These are phyloP conservation scores for Diutina ranongensis DNA, from an alignment of 1,139 yeast genomes.

Conservation along the genomic window DNA sequence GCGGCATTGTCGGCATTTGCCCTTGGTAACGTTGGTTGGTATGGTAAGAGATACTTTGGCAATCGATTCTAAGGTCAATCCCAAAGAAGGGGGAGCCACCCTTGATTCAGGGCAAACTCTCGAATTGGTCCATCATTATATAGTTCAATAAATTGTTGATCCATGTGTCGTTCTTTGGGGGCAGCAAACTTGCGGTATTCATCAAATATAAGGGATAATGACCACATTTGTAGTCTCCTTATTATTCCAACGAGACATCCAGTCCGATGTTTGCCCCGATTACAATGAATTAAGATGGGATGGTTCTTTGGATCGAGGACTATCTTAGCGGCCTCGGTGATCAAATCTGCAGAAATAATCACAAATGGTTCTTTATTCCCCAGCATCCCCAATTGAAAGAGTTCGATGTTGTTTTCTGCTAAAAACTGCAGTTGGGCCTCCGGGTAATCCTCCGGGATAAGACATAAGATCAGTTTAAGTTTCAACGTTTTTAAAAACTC, in stretches of 20 bases:
- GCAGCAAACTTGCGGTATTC: slow-evolving; percentile 90
- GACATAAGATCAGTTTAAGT: slow-evolving; percentile 66
- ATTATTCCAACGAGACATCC: slow-evolving; percentile 94
- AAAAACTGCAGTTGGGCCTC: slow-evolving; percentile 58
- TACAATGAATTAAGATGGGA: slow-evolving; percentile 87
- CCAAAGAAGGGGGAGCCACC: slow-evolving; percentile 3
- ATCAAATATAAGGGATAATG: slow-evolving; percentile 84
- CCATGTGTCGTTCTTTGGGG: slow-evolving; percentile 91
- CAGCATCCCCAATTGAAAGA: slow-evolving; percentile 85
- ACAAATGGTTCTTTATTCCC: slow-evolving; percentile 96
- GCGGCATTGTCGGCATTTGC: slow-evolving; percentile 48
- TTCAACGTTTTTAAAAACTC: slow-evolving; percentile 48
- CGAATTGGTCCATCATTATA: slow-evolving; percentile 54
- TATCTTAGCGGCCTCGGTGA: slow-evolving; percentile 72
- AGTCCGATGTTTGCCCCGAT: slow-evolving; percentile 92
- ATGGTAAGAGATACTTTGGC: slow-evolving; percentile 55
- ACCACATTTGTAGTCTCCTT: slow-evolving; percentile 83
- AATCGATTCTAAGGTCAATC: background rate
- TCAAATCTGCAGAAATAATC: slow-evolving; percentile 62
- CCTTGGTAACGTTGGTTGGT: slow-evolving; percentile 47
- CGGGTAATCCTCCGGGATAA: slow-evolving; percentile 90
- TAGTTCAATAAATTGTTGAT: slow-evolving; percentile 88
- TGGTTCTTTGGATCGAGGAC: slow-evolving; percentile 79
- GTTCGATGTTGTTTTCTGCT: slow-evolving; percentile 43
- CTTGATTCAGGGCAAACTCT: background rate